Percentiles rank a stretch among this genome's conserved stretches.
These are phyloP conservation scores for Leishmania braziliensis DNA, from an alignment of 208 protist genomes.

Conservation along the genomic window DNA sequence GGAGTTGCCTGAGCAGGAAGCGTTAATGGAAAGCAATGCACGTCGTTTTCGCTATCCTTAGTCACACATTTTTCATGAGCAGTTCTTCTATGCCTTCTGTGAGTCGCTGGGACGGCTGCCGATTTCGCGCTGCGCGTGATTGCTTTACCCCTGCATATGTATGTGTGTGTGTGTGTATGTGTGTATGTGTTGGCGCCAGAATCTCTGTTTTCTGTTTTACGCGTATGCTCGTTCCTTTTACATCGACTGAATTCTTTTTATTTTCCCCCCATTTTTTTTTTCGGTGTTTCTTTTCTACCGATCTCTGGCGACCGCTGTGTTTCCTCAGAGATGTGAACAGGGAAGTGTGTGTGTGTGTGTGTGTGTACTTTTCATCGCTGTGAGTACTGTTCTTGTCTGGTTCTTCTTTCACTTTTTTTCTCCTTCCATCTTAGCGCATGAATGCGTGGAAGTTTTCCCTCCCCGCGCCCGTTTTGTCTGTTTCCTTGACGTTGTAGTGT, in stretches of 20 bases:
- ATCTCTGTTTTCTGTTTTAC: no score
- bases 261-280: background rate
- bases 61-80: background rate
- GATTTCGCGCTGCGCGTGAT: background rate
- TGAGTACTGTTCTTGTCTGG: no score
- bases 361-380: no score
- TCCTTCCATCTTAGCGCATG: conserved; percentile 8
- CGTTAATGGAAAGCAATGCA: background rate
- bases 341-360: background rate
- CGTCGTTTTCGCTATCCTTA: background rate
- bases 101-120: background rate
- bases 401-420: conserved; percentile 8
- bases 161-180: background rate
- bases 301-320: background rate
- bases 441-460: background rate
- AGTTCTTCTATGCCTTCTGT: no score
- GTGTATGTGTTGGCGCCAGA: background rate
- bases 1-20: background rate
- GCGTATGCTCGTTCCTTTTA: no score
- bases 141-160: background rate
- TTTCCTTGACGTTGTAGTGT: background rate
- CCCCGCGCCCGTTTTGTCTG: background rate
- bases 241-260: background rate
- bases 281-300: background rate
- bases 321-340: background rate